phyloP scores from a whole-genome alignment of 2,329 filamentous ascomycete genomes.

The Boeremia lycopersici region DNA sequence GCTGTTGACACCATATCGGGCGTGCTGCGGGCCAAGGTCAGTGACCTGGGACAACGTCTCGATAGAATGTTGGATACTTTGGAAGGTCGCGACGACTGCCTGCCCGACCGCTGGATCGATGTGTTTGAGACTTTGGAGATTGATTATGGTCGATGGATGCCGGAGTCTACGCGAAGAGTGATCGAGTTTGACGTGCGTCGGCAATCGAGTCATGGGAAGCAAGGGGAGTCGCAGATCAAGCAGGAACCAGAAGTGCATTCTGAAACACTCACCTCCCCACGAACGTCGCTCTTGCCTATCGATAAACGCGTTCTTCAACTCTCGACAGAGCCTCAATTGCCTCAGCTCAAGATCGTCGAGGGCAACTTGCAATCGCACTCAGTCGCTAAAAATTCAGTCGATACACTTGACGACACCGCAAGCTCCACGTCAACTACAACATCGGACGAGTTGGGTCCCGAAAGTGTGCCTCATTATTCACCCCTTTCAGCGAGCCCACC shows the following conservation, averaged over 20 bases:
- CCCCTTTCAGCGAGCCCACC: not conserved
- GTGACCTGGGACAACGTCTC: slow-evolving; percentile 71
- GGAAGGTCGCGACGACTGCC: slow-evolving; percentile 80
- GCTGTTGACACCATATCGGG: slow-evolving; percentile 61
- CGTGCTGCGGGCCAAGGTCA: slow-evolving; percentile 71
- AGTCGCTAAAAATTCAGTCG: not conserved
- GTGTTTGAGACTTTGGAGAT: slow-evolving; percentile 80
- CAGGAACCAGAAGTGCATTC: slow-evolving; percentile 16
- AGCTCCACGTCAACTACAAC: not conserved
- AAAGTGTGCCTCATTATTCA: not conserved
- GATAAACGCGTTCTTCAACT: slow-evolving; percentile 10
- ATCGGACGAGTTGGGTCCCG: not conserved
- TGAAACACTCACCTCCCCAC: slow-evolving; percentile 4
- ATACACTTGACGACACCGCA: not conserved
- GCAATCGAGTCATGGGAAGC: slow-evolving; percentile 17
- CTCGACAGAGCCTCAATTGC: slow-evolving; percentile 4
- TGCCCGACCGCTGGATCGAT: slow-evolving; percentile 88
- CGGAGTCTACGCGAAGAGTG: slow-evolving; percentile 75
- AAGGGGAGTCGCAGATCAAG: slow-evolving; percentile 4
- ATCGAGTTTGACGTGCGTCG: slow-evolving; percentile 64
- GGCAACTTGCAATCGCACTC: not conserved
- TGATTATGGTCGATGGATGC: slow-evolving; percentile 80
- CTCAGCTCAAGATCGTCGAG: not conserved
- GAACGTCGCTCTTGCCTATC: slow-evolving; percentile 1
- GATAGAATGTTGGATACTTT: slow-evolving; percentile 87